These are phyloP conservation scores for Pyrenula massariospora DNA, from an alignment of 495 filamentous ascomycete genomes.

Conservation along the genomic window DNA sequence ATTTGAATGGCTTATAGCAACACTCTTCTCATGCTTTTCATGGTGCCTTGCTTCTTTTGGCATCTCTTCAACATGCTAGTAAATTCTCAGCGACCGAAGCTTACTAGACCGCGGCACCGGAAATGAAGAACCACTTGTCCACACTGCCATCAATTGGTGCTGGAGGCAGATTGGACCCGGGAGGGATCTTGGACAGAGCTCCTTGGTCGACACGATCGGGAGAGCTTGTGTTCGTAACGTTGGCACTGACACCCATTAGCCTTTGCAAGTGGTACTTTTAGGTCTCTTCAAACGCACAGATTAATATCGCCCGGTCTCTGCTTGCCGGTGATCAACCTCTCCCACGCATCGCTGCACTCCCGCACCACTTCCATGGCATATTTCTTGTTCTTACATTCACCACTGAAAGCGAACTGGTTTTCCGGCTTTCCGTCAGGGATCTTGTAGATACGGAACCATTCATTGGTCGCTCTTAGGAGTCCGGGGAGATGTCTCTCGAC, in stretches of 20 bases:
- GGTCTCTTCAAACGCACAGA: conserved; percentile 69
- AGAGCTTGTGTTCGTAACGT: conserved; percentile 62
- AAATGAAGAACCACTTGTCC: conserved; percentile 99
- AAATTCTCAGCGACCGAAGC: no score
- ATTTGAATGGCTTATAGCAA: no score
- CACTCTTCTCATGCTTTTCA: no score
- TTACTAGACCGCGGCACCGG: conserved; percentile 75
- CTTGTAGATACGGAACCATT: conserved; percentile 99
- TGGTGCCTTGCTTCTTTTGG: no score
- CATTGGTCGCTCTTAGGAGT: conserved; percentile 92
- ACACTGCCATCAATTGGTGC: conserved; percentile 91
- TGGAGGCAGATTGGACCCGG: conserved; percentile 59
- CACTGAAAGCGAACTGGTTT: conserved; percentile 99
- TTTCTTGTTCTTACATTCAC: conserved; percentile 99
- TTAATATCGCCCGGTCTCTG: conserved; percentile 61
- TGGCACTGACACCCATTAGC: conserved; percentile 50
- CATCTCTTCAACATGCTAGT: no score
- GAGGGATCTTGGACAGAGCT: conserved; percentile 60
- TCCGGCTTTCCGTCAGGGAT: conserved; percentile 99
- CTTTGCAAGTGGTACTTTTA: neutral
- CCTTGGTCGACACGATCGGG: conserved; percentile 48
- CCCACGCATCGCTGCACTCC: conserved; percentile 95
- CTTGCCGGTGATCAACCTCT: conserved; percentile 87
- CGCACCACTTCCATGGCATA: conserved; percentile 90
- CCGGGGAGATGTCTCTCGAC: conserved; percentile 97